A percentile compares a stretch with the other conserved stretches of the same genome.
Evolutionary conservation across 2,329 filamentous ascomycete species (phyloP).

Genomic region (Ophiocordyceps robertsii): DNA sequence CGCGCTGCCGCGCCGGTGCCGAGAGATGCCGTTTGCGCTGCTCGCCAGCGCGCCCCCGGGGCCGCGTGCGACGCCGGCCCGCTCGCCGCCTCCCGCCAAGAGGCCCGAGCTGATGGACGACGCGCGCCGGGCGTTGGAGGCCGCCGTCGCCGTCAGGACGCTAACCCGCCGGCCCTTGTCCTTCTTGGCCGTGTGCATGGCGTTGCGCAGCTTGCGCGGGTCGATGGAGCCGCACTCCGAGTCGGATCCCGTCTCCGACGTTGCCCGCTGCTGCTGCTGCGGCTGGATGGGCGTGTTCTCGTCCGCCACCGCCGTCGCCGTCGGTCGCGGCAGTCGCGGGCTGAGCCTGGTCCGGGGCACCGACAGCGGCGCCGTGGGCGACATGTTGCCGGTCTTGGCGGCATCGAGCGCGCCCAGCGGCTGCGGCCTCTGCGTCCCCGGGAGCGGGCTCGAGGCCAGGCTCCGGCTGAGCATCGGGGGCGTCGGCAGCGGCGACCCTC

Average conservation of each 20-base stretch:
- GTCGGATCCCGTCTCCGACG: conserved; percentile 27
- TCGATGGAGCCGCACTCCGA: conserved; percentile 38
- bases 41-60: conserved; percentile 28
- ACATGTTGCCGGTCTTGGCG: conserved; percentile 35
- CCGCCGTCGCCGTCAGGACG: conserved; percentile 19
- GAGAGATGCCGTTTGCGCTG: conserved; percentile 41
- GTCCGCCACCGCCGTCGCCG: conserved; percentile 20
- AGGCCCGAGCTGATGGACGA: conserved; percentile 26
- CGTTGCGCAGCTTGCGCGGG: conserved; percentile 39
- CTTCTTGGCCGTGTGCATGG: conserved; percentile 38
- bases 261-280: conserved; percentile 15
- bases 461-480: conserved; percentile 43
- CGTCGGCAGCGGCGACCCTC: conserved; percentile 48
- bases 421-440: conserved; percentile 18
- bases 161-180: conserved; percentile 28
- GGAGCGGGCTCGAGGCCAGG: conserved; percentile 32
- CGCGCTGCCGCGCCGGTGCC: conserved; percentile 34
- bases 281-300: conserved; percentile 37
- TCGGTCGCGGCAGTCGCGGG: conserved; percentile 12
- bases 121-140: conserved; percentile 26
- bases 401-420: conserved; percentile 38
- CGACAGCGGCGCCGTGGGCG: conserved; percentile 23
- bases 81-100: conserved; percentile 6
- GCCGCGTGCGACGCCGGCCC: conserved; percentile 20
- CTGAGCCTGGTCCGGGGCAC: conserved; percentile 7